Percentiles rank a stretch among this genome's conserved stretches.
Evolutionary conservation across 495 filamentous ascomycete genomes (phyloP).

Genomic region (Xylaria grammica): DNA sequence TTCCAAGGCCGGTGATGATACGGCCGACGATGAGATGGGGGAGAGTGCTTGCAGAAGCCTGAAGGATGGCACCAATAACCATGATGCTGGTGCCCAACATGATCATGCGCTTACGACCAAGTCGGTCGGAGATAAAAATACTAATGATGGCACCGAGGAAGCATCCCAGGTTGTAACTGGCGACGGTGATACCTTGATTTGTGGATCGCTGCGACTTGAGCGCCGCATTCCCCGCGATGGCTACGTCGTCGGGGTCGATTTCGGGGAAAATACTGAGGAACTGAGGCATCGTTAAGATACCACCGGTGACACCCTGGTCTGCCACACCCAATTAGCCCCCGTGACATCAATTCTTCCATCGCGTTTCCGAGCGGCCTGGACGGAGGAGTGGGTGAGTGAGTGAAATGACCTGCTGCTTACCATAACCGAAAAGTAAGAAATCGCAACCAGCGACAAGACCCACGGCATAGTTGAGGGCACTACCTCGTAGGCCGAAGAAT

Average conservation of each 20-base stretch:
- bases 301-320: conserved; percentile 64
- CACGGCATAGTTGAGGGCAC: conserved; percentile 69
- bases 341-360: neutral
- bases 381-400: neutral
- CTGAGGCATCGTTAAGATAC: conserved; percentile 59
- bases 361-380: neutral
- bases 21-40: conserved; percentile 70
- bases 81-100: conserved; percentile 73
- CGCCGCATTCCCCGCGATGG: conserved; percentile 23
- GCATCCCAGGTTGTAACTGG: conserved; percentile 77
- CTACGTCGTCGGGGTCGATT: conserved; percentile 53
- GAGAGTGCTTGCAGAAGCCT: conserved; percentile 62
- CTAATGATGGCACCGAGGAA: conserved; percentile 72
- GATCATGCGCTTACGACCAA: conserved; percentile 73
- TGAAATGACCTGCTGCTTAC: conserved; percentile 29
- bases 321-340: conserved; percentile 22
- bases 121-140: conserved; percentile 73
- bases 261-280: conserved; percentile 62
- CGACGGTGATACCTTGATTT: conserved; percentile 65
- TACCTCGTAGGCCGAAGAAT: conserved; percentile 71
- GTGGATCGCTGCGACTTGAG: conserved; percentile 54
- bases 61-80: conserved; percentile 69
- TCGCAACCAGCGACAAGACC: conserved; percentile 72
- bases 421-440: conserved; percentile 61
- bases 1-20: conserved; percentile 71